Evolutionary conservation across 331 rosid species (phyloP), one percentile per base, ranked within the genome.

Genomic region (Prunus yedoensis): DNA sequence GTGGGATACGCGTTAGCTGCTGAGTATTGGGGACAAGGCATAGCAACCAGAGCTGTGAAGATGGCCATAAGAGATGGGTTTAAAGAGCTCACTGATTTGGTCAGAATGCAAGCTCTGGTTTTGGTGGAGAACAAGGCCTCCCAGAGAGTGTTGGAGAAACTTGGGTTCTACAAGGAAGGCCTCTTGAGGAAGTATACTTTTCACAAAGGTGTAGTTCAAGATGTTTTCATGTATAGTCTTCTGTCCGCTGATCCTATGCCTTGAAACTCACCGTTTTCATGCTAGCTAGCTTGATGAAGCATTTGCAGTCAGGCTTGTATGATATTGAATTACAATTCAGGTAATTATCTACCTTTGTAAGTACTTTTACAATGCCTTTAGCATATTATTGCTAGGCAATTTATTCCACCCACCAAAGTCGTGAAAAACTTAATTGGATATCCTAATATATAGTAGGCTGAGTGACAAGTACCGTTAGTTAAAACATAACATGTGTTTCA

Each of bases 91-190:
- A 45, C 61, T 4, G 47, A 30, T 54, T 59, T 64, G 30, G 43
- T 54, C 15, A 65, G 78, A 74, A 30, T 78, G 23, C 74, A 78
- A 56, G 82, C 74, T 65, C 30, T 53, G 66, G 63, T 65, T 20
- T 69, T 63, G 53, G 45, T 65, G 10, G 77, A 72, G 66, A 78
- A 71, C 68, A 72, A 30, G 74, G 68, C 78, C 28, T 72, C 78
- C 45, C 74, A 72, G 54, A 66, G 74, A 56, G 74, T 78, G 20
- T 53, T 72, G 73, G 82, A 72, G 14, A 78, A 72, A 56, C 68
- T 65, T 45, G 74, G 78, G n/a, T 78, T 78, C 72, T 73, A 71
- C 15, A 54, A 10, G 66, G 78, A 78, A 46, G 68, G 67, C 66
- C 16, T 65, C 6, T 4, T 72, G 53, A 28, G 78, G 62, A 66